These are phyloP conservation scores for Aspergillus viridinutans DNA, from an alignment of 2,329 filamentous ascomycete species.

Conservation along the genomic window DNA sequence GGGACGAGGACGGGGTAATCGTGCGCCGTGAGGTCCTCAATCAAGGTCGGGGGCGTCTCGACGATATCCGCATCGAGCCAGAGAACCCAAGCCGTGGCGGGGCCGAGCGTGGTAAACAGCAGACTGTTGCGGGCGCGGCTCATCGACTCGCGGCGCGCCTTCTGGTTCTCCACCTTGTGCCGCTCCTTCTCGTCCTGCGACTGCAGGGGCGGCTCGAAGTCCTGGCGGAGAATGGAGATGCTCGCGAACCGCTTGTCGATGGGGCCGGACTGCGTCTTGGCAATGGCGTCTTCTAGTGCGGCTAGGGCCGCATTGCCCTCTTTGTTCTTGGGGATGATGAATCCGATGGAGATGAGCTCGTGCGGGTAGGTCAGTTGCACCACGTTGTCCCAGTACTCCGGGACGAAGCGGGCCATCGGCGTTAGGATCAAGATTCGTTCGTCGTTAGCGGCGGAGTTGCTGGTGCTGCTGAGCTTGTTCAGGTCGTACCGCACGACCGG, in stretches of 20 bases:
- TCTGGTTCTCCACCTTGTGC: conserved; percentile 89
- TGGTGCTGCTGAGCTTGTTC: conserved; percentile 85
- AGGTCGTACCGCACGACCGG: conserved; percentile 91
- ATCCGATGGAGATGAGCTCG: conserved; percentile 88
- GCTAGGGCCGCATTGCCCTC: conserved; percentile 85
- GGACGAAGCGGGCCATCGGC: conserved; percentile 89
- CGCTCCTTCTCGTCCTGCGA: conserved; percentile 85
- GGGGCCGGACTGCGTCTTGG: conserved; percentile 77
- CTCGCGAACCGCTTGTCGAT: conserved; percentile 82
- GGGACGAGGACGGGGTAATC: conserved; percentile 90
- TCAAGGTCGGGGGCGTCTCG: conserved; percentile 77
- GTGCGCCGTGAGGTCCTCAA: conserved; percentile 84
- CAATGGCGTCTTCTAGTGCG: conserved; percentile 77
- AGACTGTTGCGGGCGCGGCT: conserved; percentile 88
- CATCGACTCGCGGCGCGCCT: conserved; percentile 81
- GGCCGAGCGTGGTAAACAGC: conserved; percentile 89
- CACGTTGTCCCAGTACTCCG: conserved; percentile 93
- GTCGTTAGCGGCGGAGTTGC: conserved; percentile 68
- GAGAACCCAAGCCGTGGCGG: conserved; percentile 88
- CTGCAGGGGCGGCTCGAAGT: conserved; percentile 76
- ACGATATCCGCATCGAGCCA: conserved; percentile 93
- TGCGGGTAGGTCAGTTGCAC: conserved; percentile 81
- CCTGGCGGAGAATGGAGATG: conserved; percentile 90
- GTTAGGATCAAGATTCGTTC: conserved; percentile 90
- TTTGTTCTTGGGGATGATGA: conserved; percentile 90